Evolutionary conservation across 352 stramenopile genomes (phyloP).

Genomic region (Phytophthora agathidicida): DNA sequence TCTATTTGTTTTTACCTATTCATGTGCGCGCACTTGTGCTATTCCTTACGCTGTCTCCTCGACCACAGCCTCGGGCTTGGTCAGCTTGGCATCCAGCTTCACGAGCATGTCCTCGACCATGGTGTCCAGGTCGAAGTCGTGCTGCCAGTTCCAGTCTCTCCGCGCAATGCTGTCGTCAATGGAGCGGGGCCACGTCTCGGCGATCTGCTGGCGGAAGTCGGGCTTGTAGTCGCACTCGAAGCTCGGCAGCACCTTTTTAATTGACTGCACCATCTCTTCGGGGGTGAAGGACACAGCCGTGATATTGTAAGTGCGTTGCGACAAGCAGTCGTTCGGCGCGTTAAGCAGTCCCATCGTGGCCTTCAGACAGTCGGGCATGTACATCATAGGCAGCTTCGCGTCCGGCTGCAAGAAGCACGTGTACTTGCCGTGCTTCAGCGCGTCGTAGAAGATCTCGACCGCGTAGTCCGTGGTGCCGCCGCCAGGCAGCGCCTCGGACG

Average conservation of each 20-base stretch:
- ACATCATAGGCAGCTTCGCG: constrained; percentile 93
- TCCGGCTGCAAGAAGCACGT: constrained; percentile 86
- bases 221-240: constrained; percentile 91
- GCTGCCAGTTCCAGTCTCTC: constrained; percentile 90
- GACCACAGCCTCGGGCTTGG: constrained; percentile 18
- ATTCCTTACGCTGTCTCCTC: constrained; percentile 29
- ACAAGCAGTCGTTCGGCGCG: constrained; percentile 69
- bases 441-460: constrained; percentile 94
- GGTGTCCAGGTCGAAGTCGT: constrained; percentile 87
- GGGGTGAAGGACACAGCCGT: constrained; percentile 91
- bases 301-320: constrained; percentile 92
- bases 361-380: constrained; percentile 94
- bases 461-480: constrained; percentile 92
- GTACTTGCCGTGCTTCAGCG: constrained; percentile 88
- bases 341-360: constrained; percentile 85
- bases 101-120: constrained; percentile 93
- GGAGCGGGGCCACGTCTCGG: constrained; percentile 89
- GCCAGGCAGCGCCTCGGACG: constrained; percentile 83
- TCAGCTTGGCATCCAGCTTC: constrained; percentile 82
- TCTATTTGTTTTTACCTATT: constrained; percentile 28
- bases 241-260: constrained; percentile 85
- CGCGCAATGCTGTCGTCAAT: constrained; percentile 86
- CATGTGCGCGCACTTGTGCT: too few relatives aligned
- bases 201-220: constrained; percentile 92
- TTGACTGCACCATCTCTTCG: constrained; percentile 80